Conservation (phyloP, 371 early-diverging fungal genomes). For the Nosema muscidifuracis region DNA sequence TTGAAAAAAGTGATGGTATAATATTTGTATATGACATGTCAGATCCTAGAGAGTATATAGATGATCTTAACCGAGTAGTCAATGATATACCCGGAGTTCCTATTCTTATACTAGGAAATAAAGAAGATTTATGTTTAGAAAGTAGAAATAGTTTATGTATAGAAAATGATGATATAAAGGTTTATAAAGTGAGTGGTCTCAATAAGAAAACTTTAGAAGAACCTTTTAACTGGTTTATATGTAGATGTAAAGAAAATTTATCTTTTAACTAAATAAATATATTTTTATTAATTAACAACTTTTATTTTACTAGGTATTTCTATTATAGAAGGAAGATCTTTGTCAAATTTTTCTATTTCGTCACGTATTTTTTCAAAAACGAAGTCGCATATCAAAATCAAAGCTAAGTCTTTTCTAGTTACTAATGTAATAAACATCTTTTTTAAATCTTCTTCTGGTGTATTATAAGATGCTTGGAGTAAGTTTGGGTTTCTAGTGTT, state of each 20-base stretch:
- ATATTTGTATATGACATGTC: conserved; percentile 91
- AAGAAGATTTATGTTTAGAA: conserved; percentile 31
- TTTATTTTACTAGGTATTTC: conserved; percentile 55
- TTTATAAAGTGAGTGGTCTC: not conserved
- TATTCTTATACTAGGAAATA: conserved; percentile 48
- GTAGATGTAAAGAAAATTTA: conserved; percentile 5
- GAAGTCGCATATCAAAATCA: conserved; percentile 58
- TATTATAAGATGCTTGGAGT: conserved; percentile 30
- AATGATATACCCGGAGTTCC: conserved; percentile 71
- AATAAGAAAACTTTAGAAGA: not conserved
- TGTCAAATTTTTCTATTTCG: conserved; percentile 38
- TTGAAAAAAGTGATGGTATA: conserved; percentile 91
- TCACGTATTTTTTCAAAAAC: conserved; percentile 48
- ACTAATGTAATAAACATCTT: conserved; percentile 33
- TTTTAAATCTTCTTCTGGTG: conserved; percentile 45
- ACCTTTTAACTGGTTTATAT: conserved; percentile 9
- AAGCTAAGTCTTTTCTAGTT: conserved; percentile 56
- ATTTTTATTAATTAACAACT: not conserved
- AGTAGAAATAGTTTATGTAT: not conserved
- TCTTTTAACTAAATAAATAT: conserved; percentile 15
- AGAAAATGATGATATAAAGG: not conserved
- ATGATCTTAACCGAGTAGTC: conserved; percentile 70
- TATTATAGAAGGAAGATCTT: conserved; percentile 54
- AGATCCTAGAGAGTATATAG: conserved; percentile 69
- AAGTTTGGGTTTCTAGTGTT: conserved; percentile 39